Conservation (phyloP, 2,329 filamentous ascomycete species). For the Aureobasidium leucospermi region DNA sequence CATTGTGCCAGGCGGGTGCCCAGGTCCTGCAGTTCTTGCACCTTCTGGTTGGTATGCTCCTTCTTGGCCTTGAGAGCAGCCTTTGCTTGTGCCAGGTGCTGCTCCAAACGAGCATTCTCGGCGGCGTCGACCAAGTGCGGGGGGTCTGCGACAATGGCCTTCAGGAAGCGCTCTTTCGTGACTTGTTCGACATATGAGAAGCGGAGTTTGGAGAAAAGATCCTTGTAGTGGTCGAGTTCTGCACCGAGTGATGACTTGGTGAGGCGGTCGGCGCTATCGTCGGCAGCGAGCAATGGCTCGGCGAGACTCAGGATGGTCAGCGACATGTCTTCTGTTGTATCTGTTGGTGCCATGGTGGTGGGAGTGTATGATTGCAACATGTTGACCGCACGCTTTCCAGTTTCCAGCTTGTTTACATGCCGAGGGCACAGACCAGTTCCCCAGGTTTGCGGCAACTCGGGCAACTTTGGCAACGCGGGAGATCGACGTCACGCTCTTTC, state of each 20-base stretch:
- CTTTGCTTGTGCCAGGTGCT: constrained; percentile 63
- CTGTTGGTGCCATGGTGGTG: constrained; percentile 20
- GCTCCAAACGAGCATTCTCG: constrained; percentile 74
- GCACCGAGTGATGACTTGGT: constrained; percentile 67
- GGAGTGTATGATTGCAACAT: background rate
- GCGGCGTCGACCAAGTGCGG: constrained; percentile 74
- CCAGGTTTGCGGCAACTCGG: background rate
- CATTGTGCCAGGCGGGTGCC: background rate
- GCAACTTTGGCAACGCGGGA: background rate
- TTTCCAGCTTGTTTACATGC: background rate
- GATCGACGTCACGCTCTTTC: background rate
- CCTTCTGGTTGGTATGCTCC: constrained; percentile 48
- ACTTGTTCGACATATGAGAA: constrained; percentile 98
- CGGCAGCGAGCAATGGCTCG: constrained; percentile 30
- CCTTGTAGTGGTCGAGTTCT: constrained; percentile 84
- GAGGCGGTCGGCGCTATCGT: constrained; percentile 44
- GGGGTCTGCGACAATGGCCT: constrained; percentile 83
- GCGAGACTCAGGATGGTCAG: constrained; percentile 52
- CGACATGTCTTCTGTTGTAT: constrained; percentile 29
- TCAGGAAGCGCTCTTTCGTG: constrained; percentile 95
- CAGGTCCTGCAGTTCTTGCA: constrained; percentile 8
- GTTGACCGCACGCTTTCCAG: background rate
- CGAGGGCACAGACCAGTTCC: background rate
- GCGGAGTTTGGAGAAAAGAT: constrained; percentile 90
- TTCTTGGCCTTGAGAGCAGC: constrained; percentile 72